These are phyloP conservation scores for Suillus sp. DNA, from an alignment of 768 basidiomycete genomes.

Conservation along the genomic window DNA sequence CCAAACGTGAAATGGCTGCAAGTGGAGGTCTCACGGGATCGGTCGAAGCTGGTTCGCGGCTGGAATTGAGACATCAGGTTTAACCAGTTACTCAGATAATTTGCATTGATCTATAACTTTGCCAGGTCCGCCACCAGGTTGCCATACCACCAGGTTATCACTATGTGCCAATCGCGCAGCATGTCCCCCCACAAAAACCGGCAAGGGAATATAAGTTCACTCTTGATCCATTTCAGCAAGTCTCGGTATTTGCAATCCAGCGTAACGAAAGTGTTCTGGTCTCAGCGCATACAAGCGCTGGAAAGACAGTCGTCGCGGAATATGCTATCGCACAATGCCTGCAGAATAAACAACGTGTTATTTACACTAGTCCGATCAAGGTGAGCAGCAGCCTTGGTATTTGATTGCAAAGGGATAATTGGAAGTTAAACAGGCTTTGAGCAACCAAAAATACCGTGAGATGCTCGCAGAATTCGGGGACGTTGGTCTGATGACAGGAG, in stretches of 20 bases:
- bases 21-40: conserved; percentile 83
- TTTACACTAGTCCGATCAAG: conserved; percentile 99
- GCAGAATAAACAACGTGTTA: conserved; percentile 91
- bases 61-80: conserved; percentile 85
- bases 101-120: conserved; percentile 12
- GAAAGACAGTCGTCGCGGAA: conserved; percentile 99
- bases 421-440: conserved; percentile 71
- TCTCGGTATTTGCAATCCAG: conserved; percentile 93
- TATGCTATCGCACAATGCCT: conserved; percentile 98
- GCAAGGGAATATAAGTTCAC: conserved; percentile 94
- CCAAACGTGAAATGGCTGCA: conserved; percentile 87
- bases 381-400: conserved; percentile 49
- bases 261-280: conserved; percentile 97
- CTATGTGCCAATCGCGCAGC: conserved; percentile 87
- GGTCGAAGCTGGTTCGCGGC: conserved; percentile 64
- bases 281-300: conserved; percentile 97
- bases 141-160: conserved; percentile 91
- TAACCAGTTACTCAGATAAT: conserved; percentile 5
- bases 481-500: conserved; percentile 98
- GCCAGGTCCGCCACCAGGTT: conserved; percentile 91
- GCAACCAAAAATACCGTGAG: conserved; percentile 99
- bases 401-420: conserved; percentile 18
- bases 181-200: conserved; percentile 89
- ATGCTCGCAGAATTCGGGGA: conserved; percentile 97
- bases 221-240: conserved; percentile 95